Base-by-base conservation (phyloP, 2,329 filamentous ascomycete species). In the Emergomyces africanus region DNA sequence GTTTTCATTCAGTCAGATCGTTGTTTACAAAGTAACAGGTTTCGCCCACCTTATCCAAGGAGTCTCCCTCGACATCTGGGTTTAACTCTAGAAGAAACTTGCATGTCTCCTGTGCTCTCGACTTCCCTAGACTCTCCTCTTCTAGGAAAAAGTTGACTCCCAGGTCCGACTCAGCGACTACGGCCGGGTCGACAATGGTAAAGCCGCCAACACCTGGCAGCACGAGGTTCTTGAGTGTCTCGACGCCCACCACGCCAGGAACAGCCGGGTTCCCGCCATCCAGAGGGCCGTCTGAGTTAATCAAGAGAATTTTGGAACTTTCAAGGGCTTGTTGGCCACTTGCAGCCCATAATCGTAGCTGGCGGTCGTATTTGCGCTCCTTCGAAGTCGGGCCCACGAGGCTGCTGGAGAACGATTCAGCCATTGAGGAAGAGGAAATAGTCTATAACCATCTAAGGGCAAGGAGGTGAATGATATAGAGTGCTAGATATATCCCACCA, bases 121-220 rank as follows among this genome's bases (percentile, higher is more conserved):
- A 84, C 67, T 85, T 85, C 57, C 90, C 91, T 42, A 95, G 71
- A 64, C 84, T 87, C 54, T 80, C 77, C 66, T 94, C 84, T 62
- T 96, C 89, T 0, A 99, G 79, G 68, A 99, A 99, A 79, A 99
- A 99, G 75, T 99, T 99, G 63, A 96, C 87, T 4, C 95, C 94
- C 46, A 99, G 78, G 68, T 99, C 94, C 48, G 84, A 79, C 65
- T 95, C 86, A 0, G 78, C 79, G n/a, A 99, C 91, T 2, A 81
- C 72, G 1, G 84, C 82, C 6, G 87, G 84, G 68, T 99, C 94
- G 57, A 88, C 86, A 62, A 99, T 95, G 0, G 89, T 95, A 71
- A 96, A 99, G 30, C 84, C 83, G 9, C 94, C 95, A 66, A 97
- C 88, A 3, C 91, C 89, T 60, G 94, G 94, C 9, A 99, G 78